Percentiles rank a stretch among this genome's conserved stretches.
Conservation (phyloP, 495 filamentous ascomycete genomes). For the Viridothelium virens region DNA sequence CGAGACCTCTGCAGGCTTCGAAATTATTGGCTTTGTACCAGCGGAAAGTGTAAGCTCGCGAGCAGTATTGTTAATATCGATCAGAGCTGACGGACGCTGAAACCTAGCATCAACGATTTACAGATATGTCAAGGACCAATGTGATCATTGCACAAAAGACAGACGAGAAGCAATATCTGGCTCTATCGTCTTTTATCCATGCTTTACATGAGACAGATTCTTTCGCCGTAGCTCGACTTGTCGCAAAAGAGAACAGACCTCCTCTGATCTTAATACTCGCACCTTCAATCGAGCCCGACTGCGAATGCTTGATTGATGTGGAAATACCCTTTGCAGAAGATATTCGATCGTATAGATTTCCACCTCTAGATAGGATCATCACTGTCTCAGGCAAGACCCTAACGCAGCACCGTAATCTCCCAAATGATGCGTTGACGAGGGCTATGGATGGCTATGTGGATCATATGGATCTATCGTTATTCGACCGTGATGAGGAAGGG, state of each 20-base stretch:
- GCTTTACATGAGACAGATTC: conserved; percentile 77
- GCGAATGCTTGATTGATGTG: conserved; percentile 83
- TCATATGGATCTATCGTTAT: conserved; percentile 75
- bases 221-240: conserved; percentile 81
- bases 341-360: conserved; percentile 78
- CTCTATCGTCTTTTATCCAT: conserved; percentile 83
- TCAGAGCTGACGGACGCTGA: background rate
- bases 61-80: background rate
- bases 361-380: conserved; percentile 78
- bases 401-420: conserved; percentile 79
- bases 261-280: conserved; percentile 76
- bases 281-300: conserved; percentile 69
- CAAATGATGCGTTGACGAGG: conserved; percentile 59
- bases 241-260: conserved; percentile 68
- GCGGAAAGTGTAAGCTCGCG: conserved; percentile 52
- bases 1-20: conserved; percentile 64
- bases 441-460: conserved; percentile 91
- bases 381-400: conserved; percentile 83
- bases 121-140: conserved; percentile 71
- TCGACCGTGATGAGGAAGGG: conserved; percentile 63
- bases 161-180: conserved; percentile 69
- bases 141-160: conserved; percentile 63
- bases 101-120: conserved; percentile 69
- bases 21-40: conserved; percentile 79
- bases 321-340: conserved; percentile 95